phyloP scores from a whole-genome alignment of 108 stramenopile genomes.

The Schizochytrium sp. region DNA sequence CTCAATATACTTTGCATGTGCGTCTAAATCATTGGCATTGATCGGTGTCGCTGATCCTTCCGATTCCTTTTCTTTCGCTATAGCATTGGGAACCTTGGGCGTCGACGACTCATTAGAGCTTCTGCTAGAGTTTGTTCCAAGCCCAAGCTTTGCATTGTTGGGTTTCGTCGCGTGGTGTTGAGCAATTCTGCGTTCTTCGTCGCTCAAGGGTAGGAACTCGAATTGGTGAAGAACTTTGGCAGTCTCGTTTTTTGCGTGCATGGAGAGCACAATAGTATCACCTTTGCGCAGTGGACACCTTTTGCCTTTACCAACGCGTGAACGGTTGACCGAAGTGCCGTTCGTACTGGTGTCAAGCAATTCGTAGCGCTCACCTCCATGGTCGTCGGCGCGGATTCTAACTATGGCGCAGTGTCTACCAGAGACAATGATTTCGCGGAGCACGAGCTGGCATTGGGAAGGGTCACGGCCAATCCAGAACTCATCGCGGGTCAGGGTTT shows the following conservation, averaged over 20 bases:
- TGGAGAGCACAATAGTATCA: not conserved
- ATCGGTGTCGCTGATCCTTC: no score
- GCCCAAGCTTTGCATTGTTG: not conserved
- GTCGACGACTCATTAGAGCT: not conserved
- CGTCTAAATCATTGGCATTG: not conserved
- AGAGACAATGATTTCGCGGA: not conserved
- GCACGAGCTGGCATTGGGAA: not conserved
- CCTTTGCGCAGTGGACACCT: not conserved
- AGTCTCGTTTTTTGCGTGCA: not conserved
- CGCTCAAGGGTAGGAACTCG: not conserved
- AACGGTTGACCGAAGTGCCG: slow-evolving; percentile 1
- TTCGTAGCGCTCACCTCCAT: not conserved
- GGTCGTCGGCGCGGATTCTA: not conserved
- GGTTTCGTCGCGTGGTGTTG: not conserved
- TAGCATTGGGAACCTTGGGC: no score
- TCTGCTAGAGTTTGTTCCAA: slow-evolving; percentile 7
- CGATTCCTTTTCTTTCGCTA: no score
- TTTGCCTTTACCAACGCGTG: not conserved
- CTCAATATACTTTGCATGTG: not conserved
- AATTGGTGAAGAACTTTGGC: not conserved
- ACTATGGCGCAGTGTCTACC: not conserved
- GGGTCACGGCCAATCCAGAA: slow-evolving; percentile 17
- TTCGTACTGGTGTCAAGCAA: not conserved
- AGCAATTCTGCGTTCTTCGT: not conserved
- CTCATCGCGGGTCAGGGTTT: not conserved